Evolutionary conservation across 2,329 filamentous ascomycete species (phyloP).

Genomic region (Phyllosticta citrichinensis): DNA sequence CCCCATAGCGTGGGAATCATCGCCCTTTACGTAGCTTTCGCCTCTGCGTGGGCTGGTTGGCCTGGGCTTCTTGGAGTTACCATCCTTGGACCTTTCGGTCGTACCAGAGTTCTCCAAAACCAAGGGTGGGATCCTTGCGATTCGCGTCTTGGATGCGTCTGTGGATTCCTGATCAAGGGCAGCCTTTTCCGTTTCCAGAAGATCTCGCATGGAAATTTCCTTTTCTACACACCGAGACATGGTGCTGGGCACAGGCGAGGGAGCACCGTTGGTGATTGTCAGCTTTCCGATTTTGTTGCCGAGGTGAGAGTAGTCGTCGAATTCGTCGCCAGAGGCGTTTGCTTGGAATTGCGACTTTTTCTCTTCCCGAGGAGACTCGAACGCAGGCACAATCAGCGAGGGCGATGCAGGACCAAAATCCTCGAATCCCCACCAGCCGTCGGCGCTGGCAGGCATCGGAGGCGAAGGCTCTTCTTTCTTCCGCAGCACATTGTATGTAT

Average conservation of each 20-base stretch:
- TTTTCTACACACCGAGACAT: conserved; percentile 8
- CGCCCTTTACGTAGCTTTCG: not conserved
- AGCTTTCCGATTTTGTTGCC: conserved; percentile 34
- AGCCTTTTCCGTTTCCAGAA: not conserved
- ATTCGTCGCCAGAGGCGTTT: conserved; percentile 32
- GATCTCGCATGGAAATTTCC: conserved; percentile 5
- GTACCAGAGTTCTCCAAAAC: not conserved
- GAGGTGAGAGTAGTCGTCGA: conserved; percentile 28
- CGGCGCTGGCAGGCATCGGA: conserved; percentile 19
- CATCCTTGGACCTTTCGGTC: not conserved
- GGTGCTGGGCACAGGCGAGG: conserved; percentile 35
- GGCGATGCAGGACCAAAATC: conserved; percentile 17
- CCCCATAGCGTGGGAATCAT: not conserved
- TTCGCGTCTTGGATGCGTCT: not conserved
- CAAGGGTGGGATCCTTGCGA: not conserved
- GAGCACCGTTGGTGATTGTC: conserved; percentile 37
- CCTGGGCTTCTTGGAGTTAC: not conserved
- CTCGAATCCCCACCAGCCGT: conserved; percentile 24
- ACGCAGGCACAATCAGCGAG: conserved; percentile 13
- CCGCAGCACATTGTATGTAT: conserved; percentile 22
- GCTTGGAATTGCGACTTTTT: conserved; percentile 18
- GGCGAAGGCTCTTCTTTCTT: conserved; percentile 21
- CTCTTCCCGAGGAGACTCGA: conserved; percentile 21
- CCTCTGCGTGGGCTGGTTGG: not conserved
- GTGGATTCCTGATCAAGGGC: not conserved